Base-by-base conservation (phyloP, 208 protist genomes). In the Trypanosoma congolense region DNA sequence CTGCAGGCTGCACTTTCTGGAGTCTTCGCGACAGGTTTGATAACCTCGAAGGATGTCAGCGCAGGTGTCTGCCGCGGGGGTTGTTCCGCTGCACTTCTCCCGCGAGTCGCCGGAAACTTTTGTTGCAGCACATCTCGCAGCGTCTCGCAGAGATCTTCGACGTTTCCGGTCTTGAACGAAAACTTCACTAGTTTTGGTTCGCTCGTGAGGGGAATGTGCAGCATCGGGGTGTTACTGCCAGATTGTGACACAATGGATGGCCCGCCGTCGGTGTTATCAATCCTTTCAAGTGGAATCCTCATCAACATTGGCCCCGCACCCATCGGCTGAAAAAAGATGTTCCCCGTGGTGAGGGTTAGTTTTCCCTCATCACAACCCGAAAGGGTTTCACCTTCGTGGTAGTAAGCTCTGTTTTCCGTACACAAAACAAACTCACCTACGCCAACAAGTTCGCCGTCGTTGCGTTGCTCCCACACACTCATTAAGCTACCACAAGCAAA, bases 101-200 rank as follows among this genome's bases (percentile, higher is more conserved):
- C n/a, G n/a, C n/a, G 14, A 21, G 46, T 26, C 43, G 50, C 10
- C 79, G 77, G 87, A 42, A 53, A 46, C 38, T 73, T 66, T 43
- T 80, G 62, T 25, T 71, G 43, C 4, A 93, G 55, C 16, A 68
- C 73, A 2, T 49, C 56, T 2, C 59, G 35, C 10, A 93, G 40
- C 4, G 64, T 60, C 1, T 62, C 38, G 44, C 70, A 85, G 45
- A 90, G 86, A 22, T 43, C 41, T 9, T 73, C 64, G 31, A 71
- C 65, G n/a, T 80, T 79, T n/a, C 85, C 79, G 3, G 52, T 47
- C 46, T 66, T 59, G 56, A 93, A 90, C 16, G 77, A 81, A 10
- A 90, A 59, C 22, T 80, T 73, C 21, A 74, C 57, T 48, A 65
- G 78, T 1, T 44, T 10, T 30, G 45, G 48, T 18, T 58, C 49